These are phyloP conservation scores for Pichia ethanolica DNA, from an alignment of 805 yeast species.

Conservation along the genomic window DNA sequence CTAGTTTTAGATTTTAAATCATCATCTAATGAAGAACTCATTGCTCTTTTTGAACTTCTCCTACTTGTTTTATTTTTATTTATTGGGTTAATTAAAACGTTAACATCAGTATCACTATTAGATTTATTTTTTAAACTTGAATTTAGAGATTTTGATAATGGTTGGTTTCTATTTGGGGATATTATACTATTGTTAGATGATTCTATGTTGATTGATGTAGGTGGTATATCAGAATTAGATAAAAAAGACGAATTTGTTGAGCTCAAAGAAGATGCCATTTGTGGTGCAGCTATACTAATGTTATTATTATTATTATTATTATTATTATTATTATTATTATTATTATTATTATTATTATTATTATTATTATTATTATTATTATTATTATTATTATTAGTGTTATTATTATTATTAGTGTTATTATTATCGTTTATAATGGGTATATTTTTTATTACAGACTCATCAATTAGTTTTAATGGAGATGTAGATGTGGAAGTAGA, in stretches of 20 bases:
- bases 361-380: no score
- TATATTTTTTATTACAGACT: no score
- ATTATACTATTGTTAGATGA: neutral
- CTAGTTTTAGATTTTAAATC: conserved; percentile 22
- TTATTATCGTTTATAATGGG: no score
- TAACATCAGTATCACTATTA: neutral
- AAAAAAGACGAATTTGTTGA: neutral
- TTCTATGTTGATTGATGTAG: neutral
- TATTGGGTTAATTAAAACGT: neutral
- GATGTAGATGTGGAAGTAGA: no score
- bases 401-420: no score
- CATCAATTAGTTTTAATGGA: no score
- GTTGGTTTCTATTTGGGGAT: neutral
- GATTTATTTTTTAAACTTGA: neutral
- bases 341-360: no score
- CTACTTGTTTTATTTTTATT: neutral
- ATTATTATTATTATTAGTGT: no score
- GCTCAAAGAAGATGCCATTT: neutral
- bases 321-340: no score
- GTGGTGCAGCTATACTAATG: neutral
- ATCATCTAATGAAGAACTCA: conserved; percentile 25
- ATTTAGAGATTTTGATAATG: neutral
- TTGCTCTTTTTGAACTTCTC: conserved; percentile 22
- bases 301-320: neutral
- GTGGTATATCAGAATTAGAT: neutral